phyloP scores from a whole-genome alignment of 805 yeast species.

The Cyberlindnera subsufficiens region DNA sequence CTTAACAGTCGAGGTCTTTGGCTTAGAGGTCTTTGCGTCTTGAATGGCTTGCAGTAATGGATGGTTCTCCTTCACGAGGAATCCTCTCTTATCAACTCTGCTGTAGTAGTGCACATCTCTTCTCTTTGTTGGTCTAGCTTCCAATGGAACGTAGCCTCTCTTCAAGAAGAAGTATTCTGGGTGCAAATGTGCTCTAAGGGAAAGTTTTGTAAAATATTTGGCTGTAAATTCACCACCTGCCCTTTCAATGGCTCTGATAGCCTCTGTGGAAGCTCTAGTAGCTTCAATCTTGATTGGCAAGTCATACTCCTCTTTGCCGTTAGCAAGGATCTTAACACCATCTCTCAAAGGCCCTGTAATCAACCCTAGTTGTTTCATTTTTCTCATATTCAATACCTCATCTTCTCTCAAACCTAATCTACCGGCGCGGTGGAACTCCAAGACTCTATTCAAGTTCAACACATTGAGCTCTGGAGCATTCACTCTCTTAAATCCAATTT shows the following conservation, averaged over 20 bases:
- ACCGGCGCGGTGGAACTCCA: constrained; percentile 62
- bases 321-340: constrained; percentile 79
- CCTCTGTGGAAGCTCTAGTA: constrained; percentile 68
- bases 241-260: constrained; percentile 65
- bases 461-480: constrained; percentile 42
- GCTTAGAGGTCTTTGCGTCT: constrained; percentile 12
- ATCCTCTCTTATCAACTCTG: constrained; percentile 68
- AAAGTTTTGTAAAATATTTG: constrained; percentile 59
- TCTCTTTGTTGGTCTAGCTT: constrained; percentile 79
- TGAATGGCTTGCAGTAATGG: constrained; percentile 19
- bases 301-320: constrained; percentile 45
- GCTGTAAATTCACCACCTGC: constrained; percentile 74
- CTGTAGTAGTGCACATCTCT: constrained; percentile 79
- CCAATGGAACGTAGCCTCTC: constrained; percentile 76
- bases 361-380: constrained; percentile 70
- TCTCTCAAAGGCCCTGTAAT: constrained; percentile 65
- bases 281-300: constrained; percentile 76
- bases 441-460: constrained; percentile 63
- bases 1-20: constrained; percentile 7
- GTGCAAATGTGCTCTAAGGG: constrained; percentile 67
- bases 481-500: constrained; percentile 75
- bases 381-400: constrained; percentile 66
- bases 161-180: constrained; percentile 66
- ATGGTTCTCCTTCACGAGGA: constrained; percentile 40
- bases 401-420: constrained; percentile 53